Conservation (phyloP, 2,329 filamentous ascomycete genomes). For the Cordyceps farinosa region DNA sequence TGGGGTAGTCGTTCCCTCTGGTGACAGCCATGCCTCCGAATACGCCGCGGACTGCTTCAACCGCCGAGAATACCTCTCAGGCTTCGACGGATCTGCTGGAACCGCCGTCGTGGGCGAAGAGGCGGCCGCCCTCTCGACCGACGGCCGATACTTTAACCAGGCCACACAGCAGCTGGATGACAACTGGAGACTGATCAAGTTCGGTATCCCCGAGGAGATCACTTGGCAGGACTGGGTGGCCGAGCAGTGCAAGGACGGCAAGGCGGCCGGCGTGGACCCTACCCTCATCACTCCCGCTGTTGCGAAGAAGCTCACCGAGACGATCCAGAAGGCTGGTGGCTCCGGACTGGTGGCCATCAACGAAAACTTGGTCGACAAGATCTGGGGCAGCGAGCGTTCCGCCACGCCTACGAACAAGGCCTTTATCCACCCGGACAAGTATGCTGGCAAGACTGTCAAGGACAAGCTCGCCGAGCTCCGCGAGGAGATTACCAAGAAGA, state of each 20-base stretch:
- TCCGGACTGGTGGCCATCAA: conserved; percentile 69
- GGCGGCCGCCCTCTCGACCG: conserved; percentile 86
- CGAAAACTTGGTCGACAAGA: conserved; percentile 81
- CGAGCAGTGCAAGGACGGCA: conserved; percentile 80
- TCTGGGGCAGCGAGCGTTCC: conserved; percentile 79
- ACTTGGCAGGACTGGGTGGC: conserved; percentile 97
- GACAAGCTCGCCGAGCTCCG: conserved; percentile 81
- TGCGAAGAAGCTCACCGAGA: conserved; percentile 71
- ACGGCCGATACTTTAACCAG: conserved; percentile 98
- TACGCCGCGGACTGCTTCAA: conserved; percentile 97
- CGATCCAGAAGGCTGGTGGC: conserved; percentile 82
- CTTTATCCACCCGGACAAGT: conserved; percentile 66
- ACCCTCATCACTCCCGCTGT: conserved; percentile 69
- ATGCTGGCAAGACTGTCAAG: conserved; percentile 76
- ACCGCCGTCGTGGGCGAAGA: conserved; percentile 84
- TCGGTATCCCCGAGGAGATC: conserved; percentile 87
- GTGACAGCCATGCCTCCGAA: conserved; percentile 96
- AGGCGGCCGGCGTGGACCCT: conserved; percentile 86
- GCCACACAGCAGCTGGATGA: conserved; percentile 82
- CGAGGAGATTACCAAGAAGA: conserved; percentile 90
- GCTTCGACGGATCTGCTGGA: conserved; percentile 92
- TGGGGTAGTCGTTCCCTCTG: conserved; percentile 78
- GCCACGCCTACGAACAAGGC: conserved; percentile 71
- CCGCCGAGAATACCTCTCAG: conserved; percentile 84
- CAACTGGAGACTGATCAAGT: conserved; percentile 91